Evolutionary conservation across 78 protist genomes (phyloP), one percentile per base, ranked within the genome.

Genomic region (Dictyostelium firmibasis): DNA sequence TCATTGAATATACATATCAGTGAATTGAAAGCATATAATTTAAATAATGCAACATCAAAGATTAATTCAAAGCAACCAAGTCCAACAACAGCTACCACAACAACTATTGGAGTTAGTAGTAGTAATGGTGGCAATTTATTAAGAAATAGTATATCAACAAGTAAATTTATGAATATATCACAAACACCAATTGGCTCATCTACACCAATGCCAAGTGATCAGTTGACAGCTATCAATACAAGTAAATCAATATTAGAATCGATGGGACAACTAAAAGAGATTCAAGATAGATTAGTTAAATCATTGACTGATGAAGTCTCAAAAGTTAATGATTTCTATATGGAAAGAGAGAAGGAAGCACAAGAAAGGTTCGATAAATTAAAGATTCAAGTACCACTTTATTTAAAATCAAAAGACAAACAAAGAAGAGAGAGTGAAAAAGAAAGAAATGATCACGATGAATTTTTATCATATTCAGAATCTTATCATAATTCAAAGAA

Each of bases 271-370:
- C 50, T 87, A 2, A 87, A 77, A 23, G 88, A 81, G 29, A 89
- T 89, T 44, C 94, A 89, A 81, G 86, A 72, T 27, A 33, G 75
- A 2, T 25, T 89, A 10, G 60, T 70, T 14, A 36, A 89, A 38
- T 18, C 33, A 5, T 25, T 78, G 8, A 20, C 47, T 25, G 87
- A 64, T 67, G 94, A 89, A 44, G 84, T 75, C 3, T 20, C 44
- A 13, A 89, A 81, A 50, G 83, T 89, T 1, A 89, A 89, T 70
- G 94, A 81, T 2, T 89, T 89, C 47, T 89, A 69, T 50, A 11
- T 31, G 60, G 83, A 89, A n/a, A 81, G 94, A 25, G 94, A 89
- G 27, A 81, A 81, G 27, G 94, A 89, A n/a, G 94, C 94, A 8
- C 72, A 62, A 20, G 87, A 81, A 2, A 57, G 87, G 44, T 89